Percentiles rank a stretch among this genome's conserved stretches.
phyloP scores from a whole-genome alignment of 768 basidiomycete species.

The Coprinopsis marcescibilis region DNA sequence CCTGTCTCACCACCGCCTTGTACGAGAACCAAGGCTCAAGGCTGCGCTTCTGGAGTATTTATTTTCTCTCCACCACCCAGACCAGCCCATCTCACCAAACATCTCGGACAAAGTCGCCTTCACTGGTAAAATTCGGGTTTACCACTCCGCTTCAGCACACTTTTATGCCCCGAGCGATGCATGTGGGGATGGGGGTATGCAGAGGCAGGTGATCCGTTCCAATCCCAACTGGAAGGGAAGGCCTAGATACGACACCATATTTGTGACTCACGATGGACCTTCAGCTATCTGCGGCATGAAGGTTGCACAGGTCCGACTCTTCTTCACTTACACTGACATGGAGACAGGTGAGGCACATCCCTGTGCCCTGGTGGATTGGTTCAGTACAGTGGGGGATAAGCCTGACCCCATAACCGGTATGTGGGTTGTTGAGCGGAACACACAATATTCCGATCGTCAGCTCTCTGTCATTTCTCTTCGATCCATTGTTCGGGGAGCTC shows the following conservation, averaged over 20 bases:
- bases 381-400: constrained; percentile 12
- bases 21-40: not conserved
- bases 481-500: constrained; percentile 24
- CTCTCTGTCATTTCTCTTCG: constrained; percentile 24
- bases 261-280: not conserved
- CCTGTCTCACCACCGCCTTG: not conserved
- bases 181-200: constrained; percentile 1
- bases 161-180: constrained; percentile 4
- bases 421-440: constrained; percentile 29
- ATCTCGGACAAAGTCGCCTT: not conserved
- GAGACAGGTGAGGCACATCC: not conserved
- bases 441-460: constrained; percentile 9
- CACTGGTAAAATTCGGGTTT: not conserved
- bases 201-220: not conserved
- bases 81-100: not conserved
- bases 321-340: constrained; percentile 13
- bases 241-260: not conserved
- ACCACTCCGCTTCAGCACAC: not conserved
- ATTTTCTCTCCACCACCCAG: not conserved
- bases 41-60: not conserved
- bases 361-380: constrained; percentile 5
- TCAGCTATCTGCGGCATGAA: not conserved
- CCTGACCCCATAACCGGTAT: constrained; percentile 26
- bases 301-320: constrained; percentile 1
- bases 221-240: not conserved